Evolutionary conservation across 1,284 basidiomycete genomes (phyloP).

Genomic region (Microbotryum violaceum): DNA sequence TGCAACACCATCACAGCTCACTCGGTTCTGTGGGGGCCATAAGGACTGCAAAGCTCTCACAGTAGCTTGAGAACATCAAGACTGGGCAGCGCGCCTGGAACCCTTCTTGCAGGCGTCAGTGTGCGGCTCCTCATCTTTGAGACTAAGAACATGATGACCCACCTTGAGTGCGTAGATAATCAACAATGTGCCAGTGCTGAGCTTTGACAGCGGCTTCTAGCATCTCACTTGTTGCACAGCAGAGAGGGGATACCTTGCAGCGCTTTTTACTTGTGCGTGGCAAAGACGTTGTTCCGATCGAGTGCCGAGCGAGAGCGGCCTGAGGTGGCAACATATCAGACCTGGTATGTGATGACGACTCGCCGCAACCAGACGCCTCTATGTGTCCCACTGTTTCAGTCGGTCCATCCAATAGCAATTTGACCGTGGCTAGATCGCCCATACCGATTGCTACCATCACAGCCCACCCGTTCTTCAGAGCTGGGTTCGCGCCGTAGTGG

Average conservation of each 20-base stretch:
- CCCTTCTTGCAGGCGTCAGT: background rate
- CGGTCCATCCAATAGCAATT: constrained; percentile 60
- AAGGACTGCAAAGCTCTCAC: background rate
- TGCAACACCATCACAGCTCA: too few species aligned
- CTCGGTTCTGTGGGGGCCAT: too few species aligned
- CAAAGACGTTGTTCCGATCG: background rate
- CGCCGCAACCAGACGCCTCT: background rate
- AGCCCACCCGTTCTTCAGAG: constrained; percentile 53
- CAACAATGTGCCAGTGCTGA: constrained; percentile 27
- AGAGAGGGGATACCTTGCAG: constrained; percentile 7
- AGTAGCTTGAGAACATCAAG: constrained; percentile 15
- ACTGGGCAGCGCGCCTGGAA: constrained; percentile 14
- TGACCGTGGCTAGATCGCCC: constrained; percentile 59
- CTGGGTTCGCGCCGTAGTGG: constrained; percentile 60
- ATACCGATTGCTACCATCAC: constrained; percentile 66
- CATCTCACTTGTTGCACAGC: constrained; percentile 24
- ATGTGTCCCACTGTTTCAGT: constrained; percentile 27
- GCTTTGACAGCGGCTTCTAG: constrained; percentile 26
- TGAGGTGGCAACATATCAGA: background rate
- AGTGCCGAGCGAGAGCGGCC: background rate
- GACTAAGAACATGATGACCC: background rate
- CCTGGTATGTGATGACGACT: background rate
- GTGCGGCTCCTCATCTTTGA: too few species aligned
- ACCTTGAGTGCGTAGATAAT: constrained; percentile 24
- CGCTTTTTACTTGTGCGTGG: constrained; percentile 7